phyloP scores from a whole-genome alignment of 2,329 filamentous ascomycete genomes.

The Aspergillus candidus region DNA sequence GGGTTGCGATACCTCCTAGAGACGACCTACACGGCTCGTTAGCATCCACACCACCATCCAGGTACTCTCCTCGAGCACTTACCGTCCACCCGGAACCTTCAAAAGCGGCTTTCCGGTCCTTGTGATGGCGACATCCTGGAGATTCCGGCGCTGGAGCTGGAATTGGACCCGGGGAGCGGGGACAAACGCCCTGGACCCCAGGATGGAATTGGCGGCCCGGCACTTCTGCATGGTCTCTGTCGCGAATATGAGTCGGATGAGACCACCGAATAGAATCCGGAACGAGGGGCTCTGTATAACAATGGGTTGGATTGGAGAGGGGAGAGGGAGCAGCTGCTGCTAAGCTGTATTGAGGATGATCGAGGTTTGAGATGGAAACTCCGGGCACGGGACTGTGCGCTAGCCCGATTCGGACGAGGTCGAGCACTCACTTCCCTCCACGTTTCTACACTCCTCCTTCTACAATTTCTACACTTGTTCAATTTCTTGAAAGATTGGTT shows the following conservation, averaged over 20 bases:
- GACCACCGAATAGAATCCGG: slow-evolving; percentile 20
- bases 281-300: slow-evolving; percentile 15
- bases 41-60: slow-evolving; percentile 11
- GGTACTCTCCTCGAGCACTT: slow-evolving; percentile 30
- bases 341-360: slow-evolving; percentile 11
- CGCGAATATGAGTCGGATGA: slow-evolving; percentile 21
- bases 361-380: no score
- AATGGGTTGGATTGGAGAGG: slow-evolving; percentile 20
- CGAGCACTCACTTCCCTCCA: no score
- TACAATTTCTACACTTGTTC: background rate
- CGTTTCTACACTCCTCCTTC: background rate
- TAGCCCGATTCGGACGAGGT: slow-evolving; percentile 23
- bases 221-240: slow-evolving; percentile 42
- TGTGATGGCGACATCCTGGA: slow-evolving; percentile 85
- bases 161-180: slow-evolving; percentile 34
- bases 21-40: slow-evolving; percentile 56
- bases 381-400: slow-evolving; percentile 27
- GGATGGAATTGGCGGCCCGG: slow-evolving; percentile 38
- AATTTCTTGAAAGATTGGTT: background rate
- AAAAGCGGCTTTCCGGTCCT: slow-evolving; percentile 94
- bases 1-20: slow-evolving; percentile 63
- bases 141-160: slow-evolving; percentile 42
- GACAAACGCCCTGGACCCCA: slow-evolving; percentile 34
- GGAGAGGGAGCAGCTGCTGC: slow-evolving; percentile 25
- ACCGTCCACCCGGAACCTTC: slow-evolving; percentile 84